Evolutionary conservation across 2,329 filamentous ascomycete species (phyloP), one percentile per base, ranked within the genome.

Genomic region (Botrytis porri): DNA sequence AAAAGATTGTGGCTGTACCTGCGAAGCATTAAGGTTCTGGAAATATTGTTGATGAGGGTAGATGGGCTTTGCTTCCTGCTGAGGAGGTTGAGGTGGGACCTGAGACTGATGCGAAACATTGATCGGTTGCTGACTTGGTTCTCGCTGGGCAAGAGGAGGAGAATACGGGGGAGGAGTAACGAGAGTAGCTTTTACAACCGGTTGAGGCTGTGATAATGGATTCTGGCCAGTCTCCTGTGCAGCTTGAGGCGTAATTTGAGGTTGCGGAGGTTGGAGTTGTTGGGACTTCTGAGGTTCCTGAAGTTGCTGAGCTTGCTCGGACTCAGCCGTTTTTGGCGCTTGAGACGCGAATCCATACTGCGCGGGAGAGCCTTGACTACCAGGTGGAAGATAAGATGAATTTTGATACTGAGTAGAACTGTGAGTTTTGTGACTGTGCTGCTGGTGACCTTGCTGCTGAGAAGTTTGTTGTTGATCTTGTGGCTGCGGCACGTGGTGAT

Each of bases 11-110:
- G 43, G 39, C 35, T 71, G 69, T 60, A 20, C 41, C 18, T 51
- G 60, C 43, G 43, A 32, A n/a, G 22, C 39, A 18, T 43, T 6
- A 25, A 51, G 57, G 18, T 69, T 74, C 54, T 77, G 75, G 70
- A 77, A 75, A 37, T 76, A 75, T 67, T 79, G 75, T 51, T 79
- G 78, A 70, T 78, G 77, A 32, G 76, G 70, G 71, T 78, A 79
- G 12, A 77, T 16, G 54, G 77, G 69, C 65, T 76, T 75, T 6
- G 63, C 37, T 45, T 76, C 72, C 35, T 75, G 66, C 20, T 69
- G 61, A 22, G 48, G 9, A 25, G 37, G 20, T 54, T 60, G 61
- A 51, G 32, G 51, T 32, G 66, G 62, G 5, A 32, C 22, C 43
- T 74, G 73, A 70, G 71, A 43, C 62, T 73, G 32, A 37, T 43